Percentiles rank a stretch among this genome's conserved stretches.
Conservation (phyloP, 306 rosid species). For the Pyrus pyrifolia region DNA sequence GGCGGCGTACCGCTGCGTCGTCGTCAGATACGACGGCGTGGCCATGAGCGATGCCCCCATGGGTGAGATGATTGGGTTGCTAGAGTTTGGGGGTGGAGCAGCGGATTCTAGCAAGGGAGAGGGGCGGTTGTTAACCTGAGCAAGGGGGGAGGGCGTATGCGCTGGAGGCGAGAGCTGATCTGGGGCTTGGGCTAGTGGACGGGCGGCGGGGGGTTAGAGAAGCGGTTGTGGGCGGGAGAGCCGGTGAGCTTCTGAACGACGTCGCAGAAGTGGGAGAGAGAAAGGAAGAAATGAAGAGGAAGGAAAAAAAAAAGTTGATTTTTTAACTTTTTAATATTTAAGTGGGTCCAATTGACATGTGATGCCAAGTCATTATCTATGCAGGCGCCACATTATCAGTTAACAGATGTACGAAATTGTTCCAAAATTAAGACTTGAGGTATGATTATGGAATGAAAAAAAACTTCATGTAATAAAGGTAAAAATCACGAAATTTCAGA, state of each 20-base stretch:
- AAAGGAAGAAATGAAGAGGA: too few relatives aligned
- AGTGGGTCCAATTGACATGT: too few relatives aligned
- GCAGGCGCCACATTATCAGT: too few relatives aligned
- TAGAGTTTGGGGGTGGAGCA: slow-evolving; percentile 17
- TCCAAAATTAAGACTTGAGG: too few relatives aligned
- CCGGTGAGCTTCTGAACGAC: slow-evolving; percentile 94
- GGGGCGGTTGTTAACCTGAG: slow-evolving; percentile 62
- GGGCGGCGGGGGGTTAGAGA: slow-evolving; percentile 57
- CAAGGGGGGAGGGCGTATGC: slow-evolving; percentile 87
- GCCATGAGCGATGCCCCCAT: slow-evolving; percentile 22
- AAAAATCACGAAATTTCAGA: too few relatives aligned
- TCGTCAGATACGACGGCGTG: slow-evolving; percentile 19
- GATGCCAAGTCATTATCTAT: too few relatives aligned
- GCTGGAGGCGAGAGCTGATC: slow-evolving; percentile 76
- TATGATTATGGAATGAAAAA: too few relatives aligned
- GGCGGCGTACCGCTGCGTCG: too few relatives aligned
- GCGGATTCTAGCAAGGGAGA: slow-evolving; percentile 30
- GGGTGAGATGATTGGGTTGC: slow-evolving; percentile 13
- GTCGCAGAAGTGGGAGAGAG: slow-evolving; percentile 57
- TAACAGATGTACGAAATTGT: too few relatives aligned
- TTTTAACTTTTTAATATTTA: background rate
- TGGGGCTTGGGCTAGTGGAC: slow-evolving; percentile 70
- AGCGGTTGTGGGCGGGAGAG: slow-evolving; percentile 86
- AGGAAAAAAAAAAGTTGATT: too few relatives aligned
- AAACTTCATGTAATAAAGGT: too few relatives aligned